These are phyloP conservation scores for Nitzschia sp. DNA, from an alignment of 108 stramenopile species.

Conservation along the genomic window DNA sequence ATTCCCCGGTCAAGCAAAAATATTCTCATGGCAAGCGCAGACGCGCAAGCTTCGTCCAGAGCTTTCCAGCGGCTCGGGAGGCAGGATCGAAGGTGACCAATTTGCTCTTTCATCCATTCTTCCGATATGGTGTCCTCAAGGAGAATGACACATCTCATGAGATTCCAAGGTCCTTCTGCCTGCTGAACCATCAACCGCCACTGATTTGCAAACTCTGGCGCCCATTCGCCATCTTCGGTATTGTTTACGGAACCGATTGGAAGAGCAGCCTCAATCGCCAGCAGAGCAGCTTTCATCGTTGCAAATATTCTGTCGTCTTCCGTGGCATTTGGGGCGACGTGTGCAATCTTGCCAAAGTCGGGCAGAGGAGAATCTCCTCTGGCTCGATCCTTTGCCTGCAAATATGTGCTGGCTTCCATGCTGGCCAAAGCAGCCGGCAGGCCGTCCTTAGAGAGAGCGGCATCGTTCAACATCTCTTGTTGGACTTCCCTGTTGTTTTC, in stretches of 20 bases:
- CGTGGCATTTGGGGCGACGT: conserved; percentile 36
- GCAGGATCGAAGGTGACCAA: conserved; percentile 64
- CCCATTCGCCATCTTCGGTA: conserved; percentile 61
- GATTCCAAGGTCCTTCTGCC: conserved; percentile 57
- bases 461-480: conserved; percentile 60
- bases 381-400: conserved; percentile 59
- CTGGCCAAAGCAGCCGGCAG: conserved; percentile 51
- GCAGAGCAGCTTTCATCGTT: conserved; percentile 67
- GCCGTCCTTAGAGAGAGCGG: conserved; percentile 15
- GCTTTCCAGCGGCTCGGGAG: conserved; percentile 74
- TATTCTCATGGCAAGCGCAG: conserved; percentile 67
- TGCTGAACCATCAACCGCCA: conserved; percentile 68
- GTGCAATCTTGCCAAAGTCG: conserved; percentile 55
- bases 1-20: conserved; percentile 68
- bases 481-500: conserved; percentile 61
- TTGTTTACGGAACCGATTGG: conserved; percentile 71
- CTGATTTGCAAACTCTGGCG: conserved; percentile 50
- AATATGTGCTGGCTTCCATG: conserved; percentile 54
- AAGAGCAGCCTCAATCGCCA: conserved; percentile 82
- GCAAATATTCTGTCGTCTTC: conserved; percentile 60
- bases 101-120: conserved; percentile 65
- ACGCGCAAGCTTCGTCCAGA: conserved; percentile 68
- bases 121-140: conserved; percentile 75
- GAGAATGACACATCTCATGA: conserved; percentile 68
- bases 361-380: conserved; percentile 50